These are phyloP conservation scores for Phytophthora pisi DNA, from an alignment of 352 stramenopile species.

Conservation along the genomic window DNA sequence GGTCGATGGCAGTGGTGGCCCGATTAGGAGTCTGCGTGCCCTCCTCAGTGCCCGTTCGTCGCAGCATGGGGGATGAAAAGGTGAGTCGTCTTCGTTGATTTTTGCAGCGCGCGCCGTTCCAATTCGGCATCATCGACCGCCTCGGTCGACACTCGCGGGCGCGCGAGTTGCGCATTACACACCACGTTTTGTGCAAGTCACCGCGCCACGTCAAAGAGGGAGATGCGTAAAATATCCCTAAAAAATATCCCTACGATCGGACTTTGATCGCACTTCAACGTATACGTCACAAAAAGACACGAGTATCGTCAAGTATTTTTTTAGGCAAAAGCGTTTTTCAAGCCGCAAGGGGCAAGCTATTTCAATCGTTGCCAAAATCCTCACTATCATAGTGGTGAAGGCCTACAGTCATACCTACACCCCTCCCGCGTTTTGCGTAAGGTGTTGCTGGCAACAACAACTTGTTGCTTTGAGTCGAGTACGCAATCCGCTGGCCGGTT, in stretches of 20 bases:
- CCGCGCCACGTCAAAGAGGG: constrained; percentile 22
- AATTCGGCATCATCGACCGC: constrained; percentile 1
- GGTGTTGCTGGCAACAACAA: too few relatives aligned
- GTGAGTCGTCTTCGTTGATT: not conserved
- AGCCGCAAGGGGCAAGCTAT: too few relatives aligned
- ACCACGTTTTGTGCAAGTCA: constrained; percentile 16
- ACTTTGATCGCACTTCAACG: constrained; percentile 32
- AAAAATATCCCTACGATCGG: constrained; percentile 34
- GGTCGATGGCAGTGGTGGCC: too few relatives aligned
- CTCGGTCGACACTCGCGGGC: constrained; percentile 6
- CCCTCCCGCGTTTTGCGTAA: too few relatives aligned
- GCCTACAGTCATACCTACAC: too few relatives aligned
- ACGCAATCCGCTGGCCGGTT: constrained; percentile 25
- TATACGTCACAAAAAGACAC: constrained; percentile 10
- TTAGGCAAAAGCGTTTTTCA: too few relatives aligned
- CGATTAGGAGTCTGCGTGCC: not conserved
- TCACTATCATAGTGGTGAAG: too few relatives aligned
- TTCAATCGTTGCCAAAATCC: constrained; percentile 20
- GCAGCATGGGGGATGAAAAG: too few relatives aligned
- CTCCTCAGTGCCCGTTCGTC: constrained; percentile 10
- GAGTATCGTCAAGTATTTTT: too few relatives aligned
- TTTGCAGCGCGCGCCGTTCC: constrained; percentile 18
- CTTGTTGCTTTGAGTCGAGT: constrained; percentile 5
- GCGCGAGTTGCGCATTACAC: constrained; percentile 31
- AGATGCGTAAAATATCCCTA: constrained; percentile 17